Base-by-base conservation (phyloP, 2,329 filamentous ascomycete species). In the Boeremia exigua region DNA sequence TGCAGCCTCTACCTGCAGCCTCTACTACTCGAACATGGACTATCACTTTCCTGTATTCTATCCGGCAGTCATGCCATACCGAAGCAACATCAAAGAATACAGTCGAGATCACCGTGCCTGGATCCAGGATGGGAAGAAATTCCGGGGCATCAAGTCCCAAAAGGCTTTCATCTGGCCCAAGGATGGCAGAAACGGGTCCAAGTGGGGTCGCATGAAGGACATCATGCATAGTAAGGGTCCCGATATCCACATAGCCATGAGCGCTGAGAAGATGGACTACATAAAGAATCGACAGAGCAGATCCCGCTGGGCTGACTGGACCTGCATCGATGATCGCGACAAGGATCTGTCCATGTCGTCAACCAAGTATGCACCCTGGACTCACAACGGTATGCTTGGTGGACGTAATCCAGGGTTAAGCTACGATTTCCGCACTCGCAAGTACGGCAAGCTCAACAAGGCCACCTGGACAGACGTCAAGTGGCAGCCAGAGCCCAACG, bases 81-180 rank as follows among this genome's bases (percentile, higher is more conserved):
- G 54, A 36, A 46, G 54, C 15, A 56, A 54, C 15, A 60, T 65
- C 59, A 66, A 69, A 10, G 60, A 68, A 48, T 71, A 67, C 46
- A 38, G 50, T 47, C 56, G 42, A 40, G 51, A 56, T 32, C 56
- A 33, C 6, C 54, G 45, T 30, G 67, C 61, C 39, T 74, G 72
- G 70, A 53, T 63, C 32, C 68, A 74, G 48, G 58, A 67, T 7
- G 64, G 63, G 3, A 50, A 63, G 7, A 63, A 45, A 19, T 58
- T 58, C 11, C 59, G 51, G 8, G 43, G 55, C 2, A 62, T 74
- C 11, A 75, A 74, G 50, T 66, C 73, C n/a, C 58, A 59, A 19
- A 75, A 78, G 43, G 76, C 77, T 65, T 79, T 74, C 54, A 72
- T 79, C 12, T 79, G 80, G 68, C 80, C 79, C 0, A 74, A 74